Evolutionary conservation across 805 yeast genomes (phyloP), one percentile per base, ranked within the genome.

Genomic region (Barnettozyma vustinii): DNA sequence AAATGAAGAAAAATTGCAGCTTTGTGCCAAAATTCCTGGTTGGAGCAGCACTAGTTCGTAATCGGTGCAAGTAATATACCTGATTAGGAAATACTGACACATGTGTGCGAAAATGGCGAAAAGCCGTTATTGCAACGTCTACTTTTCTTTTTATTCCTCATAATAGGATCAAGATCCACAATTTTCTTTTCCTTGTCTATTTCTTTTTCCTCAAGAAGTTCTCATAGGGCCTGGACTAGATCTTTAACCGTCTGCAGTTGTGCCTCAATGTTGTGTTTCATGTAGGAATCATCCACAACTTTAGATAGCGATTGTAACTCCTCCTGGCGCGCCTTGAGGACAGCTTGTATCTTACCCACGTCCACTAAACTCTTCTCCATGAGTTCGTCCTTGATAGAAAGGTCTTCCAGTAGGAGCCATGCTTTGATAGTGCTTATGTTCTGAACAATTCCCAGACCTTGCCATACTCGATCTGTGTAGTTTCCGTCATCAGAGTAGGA

Each of bases 341-440:
- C 47, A 4, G 42, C 18, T 8, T 19, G 37, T 12, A 44, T 18
- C 47, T 36, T 44, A 2, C 12, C 13, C 27, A 13, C 9, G 18
- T 49, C 43, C 5, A 42, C 42, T 2, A 52, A 35, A 1, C 51
- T 49, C 4, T 30, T 30, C 8, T 23, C 15, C 2, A 5, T 15
- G 16, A 58, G 30, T 37, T 56, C 55, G 2, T 39, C n/a, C 12
- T 46, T 44, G 1, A 59, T 18, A 9, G 46, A 50, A 8, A 42
- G 48, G 40, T 59, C 61, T 46, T 59, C 63, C 15, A 51, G 40
- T 7, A 50, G 21, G 10, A 59, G 37, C 63, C 63, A 59, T 2
- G 56, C 51, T 13, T 49, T 35, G 15, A 57, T 35, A 2, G 53
- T 35, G 43, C 27, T 37, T 4, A 57, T 55, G 20, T 37, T 44